These are phyloP conservation scores for Protea cynaroides DNA, from an alignment of 164 flowering plant genomes.

Conservation along the genomic window DNA sequence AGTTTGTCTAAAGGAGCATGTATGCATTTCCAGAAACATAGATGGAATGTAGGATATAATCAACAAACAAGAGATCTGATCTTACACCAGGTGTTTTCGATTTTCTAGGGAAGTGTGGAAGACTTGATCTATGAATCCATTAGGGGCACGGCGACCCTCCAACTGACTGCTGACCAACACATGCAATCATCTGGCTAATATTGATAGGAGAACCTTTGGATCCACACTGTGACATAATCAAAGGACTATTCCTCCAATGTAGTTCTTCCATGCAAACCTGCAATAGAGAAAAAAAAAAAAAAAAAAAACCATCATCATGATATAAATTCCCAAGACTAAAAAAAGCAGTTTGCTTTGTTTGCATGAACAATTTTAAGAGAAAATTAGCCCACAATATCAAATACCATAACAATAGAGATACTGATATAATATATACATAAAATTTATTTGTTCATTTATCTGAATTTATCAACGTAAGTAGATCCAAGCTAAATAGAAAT, in stretches of 20 bases:
- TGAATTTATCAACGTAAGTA: too few species aligned
- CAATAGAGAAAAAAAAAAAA: constrained; percentile 1
- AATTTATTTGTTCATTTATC: too few species aligned
- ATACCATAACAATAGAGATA: too few species aligned
- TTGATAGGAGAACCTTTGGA: constrained; percentile 95
- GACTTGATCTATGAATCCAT: constrained; percentile 90
- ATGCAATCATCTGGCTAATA: constrained; percentile 95
- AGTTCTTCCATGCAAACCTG: constrained; percentile 71
- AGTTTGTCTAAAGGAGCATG: too few species aligned
- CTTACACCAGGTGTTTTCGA: constrained; percentile 81
- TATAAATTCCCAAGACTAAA: background rate
- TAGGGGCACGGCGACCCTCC: constrained; percentile 90
- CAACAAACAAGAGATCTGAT: constrained; percentile 4
- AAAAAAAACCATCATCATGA: background rate
- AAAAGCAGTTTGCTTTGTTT: background rate
- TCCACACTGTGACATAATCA: constrained; percentile 97
- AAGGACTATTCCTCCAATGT: constrained; percentile 94
- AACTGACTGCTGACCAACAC: constrained; percentile 97
- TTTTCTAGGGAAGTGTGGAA: constrained; percentile 82
- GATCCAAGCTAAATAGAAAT: too few species aligned
- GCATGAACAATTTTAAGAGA: background rate
- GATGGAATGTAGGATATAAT: background rate
- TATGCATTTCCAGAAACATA: too few species aligned
- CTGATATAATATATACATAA: too few species aligned
- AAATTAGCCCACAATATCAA: background rate